Conservation (phyloP, 371 early-diverging fungal genomes). For the Mortierella sp. region DNA sequence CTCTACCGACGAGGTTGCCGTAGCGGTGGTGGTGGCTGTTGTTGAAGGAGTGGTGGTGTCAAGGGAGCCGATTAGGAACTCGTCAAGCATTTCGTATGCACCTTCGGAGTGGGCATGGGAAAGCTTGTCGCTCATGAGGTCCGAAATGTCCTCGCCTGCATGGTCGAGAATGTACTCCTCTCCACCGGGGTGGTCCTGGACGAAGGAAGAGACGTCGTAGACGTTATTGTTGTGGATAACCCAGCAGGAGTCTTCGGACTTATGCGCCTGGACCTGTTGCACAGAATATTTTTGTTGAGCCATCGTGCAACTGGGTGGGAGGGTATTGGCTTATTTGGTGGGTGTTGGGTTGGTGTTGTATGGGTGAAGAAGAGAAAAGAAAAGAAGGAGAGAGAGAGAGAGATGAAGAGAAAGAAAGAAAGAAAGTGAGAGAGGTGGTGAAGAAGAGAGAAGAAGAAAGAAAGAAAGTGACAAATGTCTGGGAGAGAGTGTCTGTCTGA, state of each 20-base stretch:
- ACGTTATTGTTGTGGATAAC: slow-evolving; percentile 80
- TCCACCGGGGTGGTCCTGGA: slow-evolving; percentile 87
- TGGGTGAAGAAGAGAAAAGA: background rate
- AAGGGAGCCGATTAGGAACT: slow-evolving; percentile 83
- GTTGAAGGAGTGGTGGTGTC: background rate
- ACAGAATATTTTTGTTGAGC: slow-evolving; percentile 18
- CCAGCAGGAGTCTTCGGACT: slow-evolving; percentile 76
- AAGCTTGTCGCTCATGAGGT: slow-evolving; percentile 78
- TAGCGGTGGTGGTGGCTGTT: background rate
- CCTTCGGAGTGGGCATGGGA: slow-evolving; percentile 86
- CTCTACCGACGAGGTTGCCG: background rate
- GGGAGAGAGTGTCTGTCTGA: background rate
- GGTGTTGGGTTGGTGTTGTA: background rate
- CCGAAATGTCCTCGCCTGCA: slow-evolving; percentile 79
- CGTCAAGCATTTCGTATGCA: slow-evolving; percentile 88
- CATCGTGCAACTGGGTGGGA: background rate
- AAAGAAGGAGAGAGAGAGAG: background rate
- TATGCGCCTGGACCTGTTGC: slow-evolving; percentile 77
- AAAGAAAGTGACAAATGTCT: background rate
- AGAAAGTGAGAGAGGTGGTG: background rate
- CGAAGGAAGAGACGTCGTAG: slow-evolving; percentile 90
- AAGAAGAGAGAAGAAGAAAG: background rate
- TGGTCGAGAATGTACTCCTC: slow-evolving; percentile 82
- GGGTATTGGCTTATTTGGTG: background rate
- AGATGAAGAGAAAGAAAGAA: background rate